Conservation (phyloP, 768 basidiomycete genomes). For the Mycena kentingensis region DNA sequence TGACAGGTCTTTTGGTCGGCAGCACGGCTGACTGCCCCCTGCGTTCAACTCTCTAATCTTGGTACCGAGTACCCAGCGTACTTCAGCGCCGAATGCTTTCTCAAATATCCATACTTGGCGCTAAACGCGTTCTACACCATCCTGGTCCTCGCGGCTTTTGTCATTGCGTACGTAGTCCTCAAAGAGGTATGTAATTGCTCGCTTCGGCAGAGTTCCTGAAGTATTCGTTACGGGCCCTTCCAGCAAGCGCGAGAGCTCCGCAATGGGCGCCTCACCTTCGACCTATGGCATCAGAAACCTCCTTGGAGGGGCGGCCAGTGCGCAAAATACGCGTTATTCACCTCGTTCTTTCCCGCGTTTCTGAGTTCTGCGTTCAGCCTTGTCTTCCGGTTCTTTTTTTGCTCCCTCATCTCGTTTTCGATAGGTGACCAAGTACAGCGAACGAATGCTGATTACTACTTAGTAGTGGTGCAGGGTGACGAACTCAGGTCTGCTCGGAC, state of each 20-base stretch:
- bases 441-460: neutral
- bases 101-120: conserved; percentile 58
- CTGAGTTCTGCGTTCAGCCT: conserved; percentile 59
- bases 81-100: conserved; percentile 47
- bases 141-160: conserved; percentile 41
- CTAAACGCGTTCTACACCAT: conserved; percentile 51
- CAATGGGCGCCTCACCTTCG: no score
- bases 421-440: no score
- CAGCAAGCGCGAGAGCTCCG: conserved; percentile 31
- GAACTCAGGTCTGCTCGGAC: conserved; percentile 53
- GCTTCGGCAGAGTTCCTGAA: neutral
- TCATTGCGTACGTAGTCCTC: conserved; percentile 48
- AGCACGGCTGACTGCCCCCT: no score
- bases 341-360: conserved; percentile 53
- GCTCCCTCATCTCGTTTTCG: conserved; percentile 45
- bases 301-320: no score
- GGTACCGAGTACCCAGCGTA: conserved; percentile 46
- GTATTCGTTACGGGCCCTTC: conserved; percentile 39
- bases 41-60: conserved; percentile 59
- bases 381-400: conserved; percentile 65
- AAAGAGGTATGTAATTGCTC: conserved; percentile 46
- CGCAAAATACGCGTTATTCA: conserved; percentile 55
- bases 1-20: no score
- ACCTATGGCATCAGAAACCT: conserved; percentile 41
- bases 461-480: conserved; percentile 30